A percentile compares a stretch with the other conserved stretches of the same genome.
Evolutionary conservation across 345 rosid genomes (phyloP).

Genomic region (Erodium maritimum): DNA sequence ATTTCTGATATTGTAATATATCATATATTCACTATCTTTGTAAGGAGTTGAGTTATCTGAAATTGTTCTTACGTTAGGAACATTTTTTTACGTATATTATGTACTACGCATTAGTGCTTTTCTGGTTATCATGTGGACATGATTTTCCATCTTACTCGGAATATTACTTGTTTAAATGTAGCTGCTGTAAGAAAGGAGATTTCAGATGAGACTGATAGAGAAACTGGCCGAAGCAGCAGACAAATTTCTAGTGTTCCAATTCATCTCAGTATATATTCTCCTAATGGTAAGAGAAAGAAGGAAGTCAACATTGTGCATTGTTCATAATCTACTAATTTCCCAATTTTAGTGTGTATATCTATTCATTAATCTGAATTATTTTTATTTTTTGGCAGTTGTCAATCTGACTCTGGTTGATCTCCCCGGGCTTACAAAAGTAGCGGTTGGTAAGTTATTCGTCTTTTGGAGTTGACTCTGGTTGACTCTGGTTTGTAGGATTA

Average conservation of each 20-base stretch:
- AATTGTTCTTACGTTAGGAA: background rate
- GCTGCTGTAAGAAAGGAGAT: conserved; percentile 99
- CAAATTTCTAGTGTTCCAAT: conserved; percentile 93
- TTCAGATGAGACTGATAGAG: conserved; percentile 96
- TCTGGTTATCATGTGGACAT: background rate
- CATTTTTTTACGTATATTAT: background rate
- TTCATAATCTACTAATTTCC: background rate
- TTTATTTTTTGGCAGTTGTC: conserved; percentile 57
- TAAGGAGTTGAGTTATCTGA: no score
- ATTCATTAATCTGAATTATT: conserved; percentile 1
- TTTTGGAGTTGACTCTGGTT: background rate
- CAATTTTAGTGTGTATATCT: background rate
- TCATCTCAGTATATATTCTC: conserved; percentile 95
- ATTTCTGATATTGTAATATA: no score
- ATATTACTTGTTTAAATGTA: conserved; percentile 13
- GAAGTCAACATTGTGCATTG: conserved; percentile 1
- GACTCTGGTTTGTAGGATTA: background rate
- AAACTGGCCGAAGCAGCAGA: conserved; percentile 83
- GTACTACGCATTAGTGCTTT: background rate
- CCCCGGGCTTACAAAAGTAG: conserved; percentile 99
- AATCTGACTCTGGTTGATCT: conserved; percentile 94
- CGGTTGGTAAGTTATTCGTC: conserved; percentile 60
- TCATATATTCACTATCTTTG: no score
- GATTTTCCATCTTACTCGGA: background rate
- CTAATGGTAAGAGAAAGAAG: conserved; percentile 38